phyloP scores from a whole-genome alignment of 2,329 filamentous ascomycete species.

The Alternaria triticimaculans region DNA sequence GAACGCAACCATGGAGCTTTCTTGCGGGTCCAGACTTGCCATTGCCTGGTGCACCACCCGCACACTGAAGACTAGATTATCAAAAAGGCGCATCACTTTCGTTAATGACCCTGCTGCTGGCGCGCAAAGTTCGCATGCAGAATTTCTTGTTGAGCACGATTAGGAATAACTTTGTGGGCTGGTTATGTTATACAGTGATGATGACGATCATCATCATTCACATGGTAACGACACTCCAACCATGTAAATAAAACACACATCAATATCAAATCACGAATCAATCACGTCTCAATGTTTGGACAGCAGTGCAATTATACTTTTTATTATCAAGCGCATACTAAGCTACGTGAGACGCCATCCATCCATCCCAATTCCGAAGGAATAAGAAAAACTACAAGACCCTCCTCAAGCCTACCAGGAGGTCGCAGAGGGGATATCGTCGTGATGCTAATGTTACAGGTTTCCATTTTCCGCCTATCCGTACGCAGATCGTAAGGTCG shows the following conservation, averaged over 20 bases:
- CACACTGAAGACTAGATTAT: too few species aligned
- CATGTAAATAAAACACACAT: too few species aligned
- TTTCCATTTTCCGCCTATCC: slow-evolving; percentile 21
- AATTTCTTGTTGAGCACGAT: too few species aligned
- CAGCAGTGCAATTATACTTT: slow-evolving; percentile 5
- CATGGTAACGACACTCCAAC: too few species aligned
- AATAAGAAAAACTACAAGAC: slow-evolving; percentile 18
- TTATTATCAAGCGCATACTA: slow-evolving; percentile 29
- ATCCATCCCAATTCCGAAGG: slow-evolving; percentile 14
- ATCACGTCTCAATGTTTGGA: fast-evolving
- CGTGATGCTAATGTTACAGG: slow-evolving; percentile 35
- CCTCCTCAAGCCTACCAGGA: slow-evolving; percentile 25
- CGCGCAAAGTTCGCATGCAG: too few species aligned
- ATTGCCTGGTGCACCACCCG: too few species aligned
- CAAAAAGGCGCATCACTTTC: too few species aligned
- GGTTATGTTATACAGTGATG: neutral
- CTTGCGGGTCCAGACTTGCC: too few species aligned
- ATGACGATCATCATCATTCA: neutral
- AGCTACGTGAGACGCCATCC: slow-evolving; percentile 27
- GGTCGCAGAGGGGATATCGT: slow-evolving; percentile 30
- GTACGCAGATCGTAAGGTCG: slow-evolving; percentile 31
- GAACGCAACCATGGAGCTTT: too few species aligned
- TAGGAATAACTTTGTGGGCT: fast-evolving
- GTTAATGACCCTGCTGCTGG: too few species aligned
- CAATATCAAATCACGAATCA: too few species aligned